A percentile compares a stretch with the other conserved stretches of the same genome.
Conservation (phyloP, 129 eudicot species). For the Tagetes patula region DNA sequence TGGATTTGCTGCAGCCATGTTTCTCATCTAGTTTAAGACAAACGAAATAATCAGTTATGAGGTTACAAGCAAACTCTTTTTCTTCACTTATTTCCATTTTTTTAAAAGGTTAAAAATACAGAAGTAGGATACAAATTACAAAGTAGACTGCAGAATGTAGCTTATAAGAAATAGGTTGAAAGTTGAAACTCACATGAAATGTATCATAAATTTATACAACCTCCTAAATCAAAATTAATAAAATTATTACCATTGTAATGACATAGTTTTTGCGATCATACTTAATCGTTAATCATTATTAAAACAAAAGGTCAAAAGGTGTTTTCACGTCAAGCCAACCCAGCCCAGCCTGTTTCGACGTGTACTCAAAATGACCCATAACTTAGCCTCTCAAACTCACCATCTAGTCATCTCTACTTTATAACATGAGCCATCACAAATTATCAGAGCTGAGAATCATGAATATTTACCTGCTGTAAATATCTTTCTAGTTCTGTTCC, state of each 20-base stretch:
- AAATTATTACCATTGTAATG: neutral
- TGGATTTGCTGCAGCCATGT: conserved; percentile 41
- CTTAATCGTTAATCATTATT: neutral
- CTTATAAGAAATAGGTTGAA: neutral
- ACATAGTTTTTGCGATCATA: neutral
- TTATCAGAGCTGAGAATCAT: neutral
- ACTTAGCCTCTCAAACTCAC: neutral
- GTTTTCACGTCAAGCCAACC: neutral
- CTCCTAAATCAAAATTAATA: neutral
- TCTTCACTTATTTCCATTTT: neutral
- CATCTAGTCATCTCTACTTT: neutral
- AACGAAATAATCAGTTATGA: neutral
- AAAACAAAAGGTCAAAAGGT: neutral
- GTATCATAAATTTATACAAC: neutral
- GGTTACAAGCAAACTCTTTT: conserved; percentile 15
- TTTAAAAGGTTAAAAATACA: no score
- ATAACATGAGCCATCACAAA: neutral
- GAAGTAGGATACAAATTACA: neutral
- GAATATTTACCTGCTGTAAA: conserved; percentile 59
- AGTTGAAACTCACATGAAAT: neutral
- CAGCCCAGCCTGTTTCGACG: neutral
- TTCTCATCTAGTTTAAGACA: conserved; percentile 54
- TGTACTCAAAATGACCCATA: neutral
- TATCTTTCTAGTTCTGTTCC: conserved; percentile 58
- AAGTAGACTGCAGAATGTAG: neutral